Evolutionary conservation across 2,329 filamentous ascomycete species (phyloP).

Genomic region (Neocucurbitaria cava): DNA sequence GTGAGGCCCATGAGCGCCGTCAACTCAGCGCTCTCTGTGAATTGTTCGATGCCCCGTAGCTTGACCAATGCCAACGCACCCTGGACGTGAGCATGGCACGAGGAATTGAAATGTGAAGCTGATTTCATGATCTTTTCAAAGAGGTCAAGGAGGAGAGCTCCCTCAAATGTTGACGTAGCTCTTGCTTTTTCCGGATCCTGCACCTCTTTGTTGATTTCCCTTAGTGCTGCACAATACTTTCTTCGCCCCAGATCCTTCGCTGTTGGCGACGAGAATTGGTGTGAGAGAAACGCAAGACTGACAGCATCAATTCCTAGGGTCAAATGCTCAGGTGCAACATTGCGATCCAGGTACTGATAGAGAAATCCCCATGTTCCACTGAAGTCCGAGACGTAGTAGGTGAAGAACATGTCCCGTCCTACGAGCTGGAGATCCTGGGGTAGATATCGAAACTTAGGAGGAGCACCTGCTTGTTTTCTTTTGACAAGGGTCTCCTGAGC

Average conservation of each 20-base stretch:
- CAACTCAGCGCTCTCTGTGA: constrained; percentile 20
- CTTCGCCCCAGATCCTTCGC: constrained; percentile 23
- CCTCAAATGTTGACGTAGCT: constrained; percentile 23
- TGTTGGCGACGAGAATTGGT: constrained; percentile 21
- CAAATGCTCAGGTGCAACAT: constrained; percentile 25
- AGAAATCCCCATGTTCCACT: constrained; percentile 33
- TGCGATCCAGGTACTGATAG: constrained; percentile 19
- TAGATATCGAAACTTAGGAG: constrained; percentile 12
- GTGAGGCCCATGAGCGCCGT: constrained; percentile 25
- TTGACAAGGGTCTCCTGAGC: constrained; percentile 2
- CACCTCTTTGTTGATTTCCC: constrained; percentile 24
- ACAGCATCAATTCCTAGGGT: constrained; percentile 36
- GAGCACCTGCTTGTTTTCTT: background rate
- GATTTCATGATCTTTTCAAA: constrained; percentile 37
- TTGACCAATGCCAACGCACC: constrained; percentile 35
- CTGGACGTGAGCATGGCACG: constrained; percentile 29
- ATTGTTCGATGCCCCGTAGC: constrained; percentile 24
- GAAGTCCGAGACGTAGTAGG: constrained; percentile 35
- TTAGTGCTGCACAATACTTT: constrained; percentile 36
- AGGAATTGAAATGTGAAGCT: constrained; percentile 2
- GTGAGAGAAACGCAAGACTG: constrained; percentile 36
- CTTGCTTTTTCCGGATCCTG: constrained; percentile 19
- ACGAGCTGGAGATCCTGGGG: constrained; percentile 24
- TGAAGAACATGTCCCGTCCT: constrained; percentile 33
- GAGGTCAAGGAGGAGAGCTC: constrained; percentile 32